Conservation (phyloP, 345 rosid genomes). For the Eucalyptus marginata region DNA sequence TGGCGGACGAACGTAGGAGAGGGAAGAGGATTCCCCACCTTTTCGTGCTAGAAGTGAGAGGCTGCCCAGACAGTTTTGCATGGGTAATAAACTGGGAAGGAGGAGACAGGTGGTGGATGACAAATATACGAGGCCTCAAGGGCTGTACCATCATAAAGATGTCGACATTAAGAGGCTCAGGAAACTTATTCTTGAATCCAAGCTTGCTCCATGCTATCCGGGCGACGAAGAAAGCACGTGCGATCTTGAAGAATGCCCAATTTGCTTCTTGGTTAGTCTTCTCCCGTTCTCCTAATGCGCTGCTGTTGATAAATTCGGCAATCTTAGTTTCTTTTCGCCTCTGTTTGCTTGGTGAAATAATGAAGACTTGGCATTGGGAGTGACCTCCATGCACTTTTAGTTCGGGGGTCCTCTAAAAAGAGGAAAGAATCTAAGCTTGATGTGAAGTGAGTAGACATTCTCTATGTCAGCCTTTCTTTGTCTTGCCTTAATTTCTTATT, state of each 20-base stretch:
- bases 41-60: background rate
- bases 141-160: slow-evolving; percentile 78
- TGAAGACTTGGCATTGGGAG: background rate
- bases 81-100: slow-evolving; percentile 97
- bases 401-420: background rate
- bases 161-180: slow-evolving; percentile 92
- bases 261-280: slow-evolving; percentile 87
- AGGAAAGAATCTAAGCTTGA: background rate
- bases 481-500: background rate
- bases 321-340: background rate
- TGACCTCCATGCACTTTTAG: background rate
- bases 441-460: background rate
- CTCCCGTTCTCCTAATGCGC: background rate
- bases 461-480: background rate
- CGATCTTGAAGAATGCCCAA: slow-evolving; percentile 95
- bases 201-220: slow-evolving; percentile 97
- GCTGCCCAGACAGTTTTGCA: slow-evolving; percentile 2
- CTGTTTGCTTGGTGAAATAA: background rate
- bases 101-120: slow-evolving; percentile 88
- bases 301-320: background rate
- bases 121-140: slow-evolving; percentile 85
- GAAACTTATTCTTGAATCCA: slow-evolving; percentile 87
- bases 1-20: background rate
- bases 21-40: background rate
- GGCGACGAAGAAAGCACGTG: slow-evolving; percentile 70